Conservation (phyloP, 305 asterid genomes). For the Salvia sclarea region DNA sequence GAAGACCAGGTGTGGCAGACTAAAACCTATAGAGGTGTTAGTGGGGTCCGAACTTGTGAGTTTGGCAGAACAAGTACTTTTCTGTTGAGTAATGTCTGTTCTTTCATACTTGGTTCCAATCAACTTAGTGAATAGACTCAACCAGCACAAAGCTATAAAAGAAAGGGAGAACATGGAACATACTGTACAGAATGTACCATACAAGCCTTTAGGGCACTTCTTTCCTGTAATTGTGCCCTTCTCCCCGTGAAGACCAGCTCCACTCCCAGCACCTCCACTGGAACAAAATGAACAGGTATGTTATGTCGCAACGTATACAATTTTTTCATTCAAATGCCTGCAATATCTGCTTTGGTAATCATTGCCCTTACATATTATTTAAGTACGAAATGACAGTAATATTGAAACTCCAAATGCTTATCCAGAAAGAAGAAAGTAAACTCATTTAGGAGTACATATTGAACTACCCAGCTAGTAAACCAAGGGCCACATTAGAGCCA, state of each 20-base stretch:
- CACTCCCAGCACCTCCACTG: conserved; percentile 90
- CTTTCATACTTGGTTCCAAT: conserved; percentile 21
- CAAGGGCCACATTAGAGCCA: conserved; percentile 1
- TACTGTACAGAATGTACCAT: conserved; percentile 93
- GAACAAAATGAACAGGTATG: conserved; percentile 33
- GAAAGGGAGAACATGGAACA: conserved; percentile 47
- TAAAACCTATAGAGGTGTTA: too few species aligned
- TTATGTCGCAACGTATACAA: conserved; percentile 29
- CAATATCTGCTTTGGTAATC: conserved; percentile 14
- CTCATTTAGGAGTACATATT: conserved; percentile 5
- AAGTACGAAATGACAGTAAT: conserved; percentile 1
- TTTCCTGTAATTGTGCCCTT: conserved; percentile 89
- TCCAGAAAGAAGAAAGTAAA: conserved; percentile 9
- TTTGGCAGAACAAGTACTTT: too few species aligned
- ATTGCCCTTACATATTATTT: not conserved
- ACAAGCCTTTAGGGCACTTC: conserved; percentile 92
- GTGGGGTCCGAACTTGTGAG: too few species aligned
- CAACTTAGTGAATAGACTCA: conserved; percentile 26
- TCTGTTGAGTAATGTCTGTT: conserved; percentile 13
- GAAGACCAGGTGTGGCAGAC: too few species aligned
- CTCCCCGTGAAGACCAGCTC: conserved; percentile 76
- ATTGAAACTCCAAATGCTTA: conserved; percentile 2
- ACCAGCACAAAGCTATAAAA: conserved; percentile 30
- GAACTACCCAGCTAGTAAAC: not conserved
- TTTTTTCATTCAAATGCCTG: conserved; percentile 13